phyloP scores from a whole-genome alignment of 345 rosid species.

The Bruguiera gymnorhiza region DNA sequence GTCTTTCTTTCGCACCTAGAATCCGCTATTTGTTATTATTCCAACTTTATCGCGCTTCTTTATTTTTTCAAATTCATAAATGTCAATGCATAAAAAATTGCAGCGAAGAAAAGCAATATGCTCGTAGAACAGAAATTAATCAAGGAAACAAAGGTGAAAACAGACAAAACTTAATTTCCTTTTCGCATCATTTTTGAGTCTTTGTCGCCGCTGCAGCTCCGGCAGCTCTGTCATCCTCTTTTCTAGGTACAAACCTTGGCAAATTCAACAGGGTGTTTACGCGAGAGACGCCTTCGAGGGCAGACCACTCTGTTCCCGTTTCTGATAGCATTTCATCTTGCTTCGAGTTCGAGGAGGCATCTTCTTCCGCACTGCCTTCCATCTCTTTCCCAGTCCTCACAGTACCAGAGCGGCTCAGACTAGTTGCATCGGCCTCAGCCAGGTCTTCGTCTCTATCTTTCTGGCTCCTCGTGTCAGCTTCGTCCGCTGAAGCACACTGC shows the following conservation, averaged over 20 bases:
- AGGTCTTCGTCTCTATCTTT: constrained; percentile 22
- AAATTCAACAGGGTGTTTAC: constrained; percentile 74
- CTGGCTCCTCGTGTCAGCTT: constrained; percentile 21
- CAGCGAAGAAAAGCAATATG: no score
- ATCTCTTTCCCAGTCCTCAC: constrained; percentile 38
- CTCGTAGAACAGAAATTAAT: constrained; percentile 2
- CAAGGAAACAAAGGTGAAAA: constrained; percentile 8
- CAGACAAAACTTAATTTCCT: not conserved
- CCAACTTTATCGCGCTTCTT: no score
- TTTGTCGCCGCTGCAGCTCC: constrained; percentile 16
- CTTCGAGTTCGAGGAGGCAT: constrained; percentile 16
- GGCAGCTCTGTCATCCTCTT: constrained; percentile 38
- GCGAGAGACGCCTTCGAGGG: constrained; percentile 95
- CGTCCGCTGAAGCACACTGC: constrained; percentile 23
- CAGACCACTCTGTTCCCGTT: constrained; percentile 71
- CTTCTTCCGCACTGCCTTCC: constrained; percentile 39
- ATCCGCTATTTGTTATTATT: no score
- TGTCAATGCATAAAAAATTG: no score
- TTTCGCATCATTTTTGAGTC: constrained; percentile 18
- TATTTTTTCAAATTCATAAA: no score
- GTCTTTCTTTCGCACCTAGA: no score
- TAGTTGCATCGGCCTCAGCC: constrained; percentile 17
- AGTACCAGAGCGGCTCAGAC: constrained; percentile 37
- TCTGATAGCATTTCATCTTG: constrained; percentile 43
- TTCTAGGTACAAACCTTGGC: constrained; percentile 75